Percentiles rank a stretch among this genome's conserved stretches.
phyloP scores from a whole-genome alignment of 257 asterid species.

The Gentiana macrophylla region DNA sequence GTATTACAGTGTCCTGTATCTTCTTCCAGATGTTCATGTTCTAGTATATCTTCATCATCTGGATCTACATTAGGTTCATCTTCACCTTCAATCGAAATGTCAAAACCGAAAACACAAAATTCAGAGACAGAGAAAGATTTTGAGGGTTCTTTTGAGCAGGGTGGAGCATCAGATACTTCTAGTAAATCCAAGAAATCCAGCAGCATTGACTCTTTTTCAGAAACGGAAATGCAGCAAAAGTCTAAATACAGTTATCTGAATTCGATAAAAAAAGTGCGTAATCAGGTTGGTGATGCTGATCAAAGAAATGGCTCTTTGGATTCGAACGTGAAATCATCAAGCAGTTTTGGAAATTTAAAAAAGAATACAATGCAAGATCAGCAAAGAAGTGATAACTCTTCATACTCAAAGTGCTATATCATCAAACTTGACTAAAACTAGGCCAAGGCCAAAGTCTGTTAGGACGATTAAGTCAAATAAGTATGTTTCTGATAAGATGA shows the following conservation, averaged over 20 bases:
- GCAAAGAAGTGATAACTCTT: no score
- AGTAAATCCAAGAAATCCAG: slow-evolving; percentile 16
- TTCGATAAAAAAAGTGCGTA: slow-evolving; percentile 17
- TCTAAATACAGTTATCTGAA: slow-evolving; percentile 13
- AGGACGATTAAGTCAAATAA: slow-evolving; percentile 49
- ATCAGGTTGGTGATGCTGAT: slow-evolving; percentile 24
- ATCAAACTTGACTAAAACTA: slow-evolving; percentile 22
- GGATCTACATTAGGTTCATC: slow-evolving; percentile 4
- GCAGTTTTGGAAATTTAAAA: no score
- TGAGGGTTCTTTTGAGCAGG: slow-evolving; percentile 9
- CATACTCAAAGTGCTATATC: slow-evolving; percentile 10
- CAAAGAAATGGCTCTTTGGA: slow-evolving; percentile 20
- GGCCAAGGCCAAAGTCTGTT: slow-evolving; percentile 59
- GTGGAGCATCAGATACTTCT: slow-evolving; percentile 13
- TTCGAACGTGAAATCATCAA: slow-evolving; percentile 10
- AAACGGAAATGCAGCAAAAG: slow-evolving; percentile 17
- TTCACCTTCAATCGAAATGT: slow-evolving; percentile 28
- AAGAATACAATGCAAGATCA: no score
- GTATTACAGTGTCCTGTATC: slow-evolving; percentile 16
- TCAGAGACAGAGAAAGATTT: slow-evolving; percentile 15
- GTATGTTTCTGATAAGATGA: slow-evolving; percentile 13
- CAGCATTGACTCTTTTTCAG: slow-evolving; percentile 31
- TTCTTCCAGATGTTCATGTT: not conserved
- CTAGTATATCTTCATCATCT: slow-evolving; percentile 8
- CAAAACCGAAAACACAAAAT: slow-evolving; percentile 16